Base-by-base conservation (phyloP, 2,329 filamentous ascomycete genomes). In the Lasiodiplodia sp. region DNA sequence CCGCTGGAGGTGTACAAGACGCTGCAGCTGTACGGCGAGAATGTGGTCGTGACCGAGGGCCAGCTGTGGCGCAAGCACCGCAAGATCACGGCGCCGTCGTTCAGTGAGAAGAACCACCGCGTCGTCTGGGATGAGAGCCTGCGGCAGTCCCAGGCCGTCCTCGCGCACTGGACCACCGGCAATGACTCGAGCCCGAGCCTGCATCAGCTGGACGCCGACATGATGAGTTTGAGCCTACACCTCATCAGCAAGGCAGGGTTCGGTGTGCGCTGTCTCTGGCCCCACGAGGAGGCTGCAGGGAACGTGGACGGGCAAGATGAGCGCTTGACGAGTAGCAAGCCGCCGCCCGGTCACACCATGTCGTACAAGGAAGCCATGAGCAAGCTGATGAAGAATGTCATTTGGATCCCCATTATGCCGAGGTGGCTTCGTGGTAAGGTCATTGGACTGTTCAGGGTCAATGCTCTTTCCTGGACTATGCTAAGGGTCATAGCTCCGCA, bases 81-180 rank as follows among this genome's bases (percentile, higher is more conserved):
- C 70, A 93, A 91, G 79, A 86, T 89, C 53, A 91, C 89, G 0
- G 87, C 89, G 34, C 88, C 91, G 0, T 88, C 88, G 4, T 94
- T 95, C 78, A 92, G 90, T 68, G 92, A 95, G 81, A 89, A 86
- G 79, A 94, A 93, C 77, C 90, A 92, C 68, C 83, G 85, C 16
- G 77, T 92, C 31, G 88, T 92, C 1, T 92, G 89, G 78, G 81
- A 80, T 10, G 89, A 92, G 75, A 84, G 86, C 1, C 81, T 91
- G 67, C 80, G 83, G 68, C 91, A 94, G 80, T 86, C 90, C 0
- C 71, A 73, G 67, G 75, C 76, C 12, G 67, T 79, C 11, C 71
- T 79, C 28, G 70, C 71, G 7, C 70, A 78, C 14, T 80, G 78
- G 78, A 73, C 73, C 21, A 73, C 75, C 16, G 75, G 73, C 6